Evolutionary conservation across 1,139 yeast genomes (phyloP).

Genomic region (Kodamaea anthophila): DNA sequence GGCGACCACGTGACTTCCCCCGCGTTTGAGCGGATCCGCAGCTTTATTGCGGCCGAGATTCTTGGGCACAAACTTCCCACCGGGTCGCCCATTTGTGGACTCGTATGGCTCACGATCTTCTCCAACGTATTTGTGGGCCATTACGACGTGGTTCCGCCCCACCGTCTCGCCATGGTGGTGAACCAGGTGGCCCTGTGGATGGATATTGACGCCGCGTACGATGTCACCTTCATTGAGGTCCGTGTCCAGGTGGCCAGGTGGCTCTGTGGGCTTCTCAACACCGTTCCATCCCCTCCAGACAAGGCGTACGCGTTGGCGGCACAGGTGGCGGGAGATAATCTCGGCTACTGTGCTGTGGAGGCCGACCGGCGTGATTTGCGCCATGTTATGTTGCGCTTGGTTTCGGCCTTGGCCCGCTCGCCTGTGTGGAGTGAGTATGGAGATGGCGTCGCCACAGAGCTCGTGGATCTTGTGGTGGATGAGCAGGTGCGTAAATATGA

Average conservation of each 20-base stretch:
- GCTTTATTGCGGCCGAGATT: slow-evolving; percentile 58
- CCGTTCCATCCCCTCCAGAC: slow-evolving; percentile 19
- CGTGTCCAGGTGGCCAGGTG: slow-evolving; percentile 51
- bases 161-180: slow-evolving; percentile 56
- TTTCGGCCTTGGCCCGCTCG: slow-evolving; percentile 17
- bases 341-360: slow-evolving; percentile 40
- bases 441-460: slow-evolving; percentile 24
- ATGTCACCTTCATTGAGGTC: slow-evolving; percentile 42
- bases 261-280: slow-evolving; percentile 24
- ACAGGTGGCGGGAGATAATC: slow-evolving; percentile 45
- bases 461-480: slow-evolving; percentile 32
- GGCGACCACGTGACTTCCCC: slow-evolving; percentile 28
- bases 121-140: slow-evolving; percentile 26
- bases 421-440: slow-evolving; percentile 26
- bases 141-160: slow-evolving; percentile 45
- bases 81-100: slow-evolving; percentile 37
- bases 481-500: slow-evolving; percentile 16
- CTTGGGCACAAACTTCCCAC: too few relatives aligned
- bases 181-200: slow-evolving; percentile 50
- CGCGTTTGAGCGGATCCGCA: slow-evolving; percentile 49
- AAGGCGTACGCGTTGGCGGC: slow-evolving; percentile 29
- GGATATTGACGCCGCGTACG: slow-evolving; percentile 58
- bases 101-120: slow-evolving; percentile 45
- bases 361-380: slow-evolving; percentile 36
- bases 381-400: slow-evolving; percentile 42